Conservation (phyloP, 352 stramenopile genomes). For the Phytophthora uliginosa region DNA sequence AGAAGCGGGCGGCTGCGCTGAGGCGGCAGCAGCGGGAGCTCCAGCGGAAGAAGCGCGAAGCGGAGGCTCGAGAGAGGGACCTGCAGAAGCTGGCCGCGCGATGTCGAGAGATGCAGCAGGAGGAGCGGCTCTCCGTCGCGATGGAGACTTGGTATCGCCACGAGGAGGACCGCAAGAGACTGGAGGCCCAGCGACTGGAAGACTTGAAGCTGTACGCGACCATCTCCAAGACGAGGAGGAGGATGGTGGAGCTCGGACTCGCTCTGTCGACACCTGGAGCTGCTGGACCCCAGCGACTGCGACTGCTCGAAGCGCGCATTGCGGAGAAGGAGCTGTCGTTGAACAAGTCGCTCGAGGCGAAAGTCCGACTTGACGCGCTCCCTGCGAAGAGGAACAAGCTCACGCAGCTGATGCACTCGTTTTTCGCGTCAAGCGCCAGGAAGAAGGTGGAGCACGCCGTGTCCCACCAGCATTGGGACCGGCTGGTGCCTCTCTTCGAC, state of each 20-base stretch:
- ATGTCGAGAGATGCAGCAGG: slow-evolving; percentile 63
- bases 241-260: slow-evolving; percentile 44
- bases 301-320: slow-evolving; percentile 47
- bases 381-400: slow-evolving; percentile 44
- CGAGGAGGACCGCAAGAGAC: slow-evolving; percentile 27
- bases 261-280: slow-evolving; percentile 43
- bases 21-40: slow-evolving; percentile 62
- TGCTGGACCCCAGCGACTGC: slow-evolving; percentile 38
- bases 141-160: slow-evolving; percentile 46
- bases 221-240: slow-evolving; percentile 34
- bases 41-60: slow-evolving; percentile 34
- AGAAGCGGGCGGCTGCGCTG: slow-evolving; percentile 53
- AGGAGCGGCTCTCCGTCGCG: slow-evolving; percentile 58
- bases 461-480: slow-evolving; percentile 48
- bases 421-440: slow-evolving; percentile 34
- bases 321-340: slow-evolving; percentile 40
- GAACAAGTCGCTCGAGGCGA: slow-evolving; percentile 35
- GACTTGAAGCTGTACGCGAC: slow-evolving; percentile 48
- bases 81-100: slow-evolving; percentile 31
- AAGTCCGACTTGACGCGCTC: slow-evolving; percentile 55
- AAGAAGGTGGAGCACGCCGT: slow-evolving; percentile 65
- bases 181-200: slow-evolving; percentile 46
- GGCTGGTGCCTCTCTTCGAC: slow-evolving; percentile 54
- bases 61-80: slow-evolving; percentile 44
- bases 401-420: slow-evolving; percentile 43